Base-by-base conservation (phyloP, 208 protist genomes). In the Leptomonas pyrrhocoris region DNA sequence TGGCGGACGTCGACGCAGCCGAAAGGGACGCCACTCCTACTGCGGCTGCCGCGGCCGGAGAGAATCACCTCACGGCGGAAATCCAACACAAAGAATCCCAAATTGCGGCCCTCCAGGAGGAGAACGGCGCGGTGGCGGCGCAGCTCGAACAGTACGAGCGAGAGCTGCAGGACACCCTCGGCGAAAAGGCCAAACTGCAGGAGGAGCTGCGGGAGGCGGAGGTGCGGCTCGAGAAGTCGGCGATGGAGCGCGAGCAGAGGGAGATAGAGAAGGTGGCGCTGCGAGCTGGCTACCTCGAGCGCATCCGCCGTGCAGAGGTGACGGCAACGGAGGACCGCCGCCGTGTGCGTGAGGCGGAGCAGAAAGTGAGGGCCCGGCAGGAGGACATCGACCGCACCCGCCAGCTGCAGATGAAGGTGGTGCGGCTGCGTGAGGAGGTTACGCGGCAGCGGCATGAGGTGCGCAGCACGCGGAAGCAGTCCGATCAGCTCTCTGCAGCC, bases 371-470 rank as follows among this genome's bases (percentile, higher is more conserved):
- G 16, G 28, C 19, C 49, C 67, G 77, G 7, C 58, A 76, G 28
- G 48, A 45, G 5, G 74, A 73, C 49, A 59, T 72, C 18, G 68
- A 84, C 38, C 69, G 62, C 19, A 86, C 83, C 9, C 57, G 73
- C 31, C 65, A 86, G 34, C 72, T 89, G 15, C 79, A 81, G 61
- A 53, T 73, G 36, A 71, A 77, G 36, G 73, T 88, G 25, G 31
- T 68, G 48, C 63, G 73, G 46, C 78, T 90, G 68, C 70, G 61
- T 21, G 80, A 85, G 43, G 80, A 88, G 69, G 69, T 88, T 25
- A 70, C 80, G 28, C 73, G 79, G 25, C 85, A 88, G 54, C 72
- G 79, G 9, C 54, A 51, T 25, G 62, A 64, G 42, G 66, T 64
- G 36, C 85, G 81, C 21, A 68, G 71, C 46, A 61, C 79, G 38